These are phyloP conservation scores for Boletus subparvulus DNA, from an alignment of 768 basidiomycete species.

Conservation along the genomic window DNA sequence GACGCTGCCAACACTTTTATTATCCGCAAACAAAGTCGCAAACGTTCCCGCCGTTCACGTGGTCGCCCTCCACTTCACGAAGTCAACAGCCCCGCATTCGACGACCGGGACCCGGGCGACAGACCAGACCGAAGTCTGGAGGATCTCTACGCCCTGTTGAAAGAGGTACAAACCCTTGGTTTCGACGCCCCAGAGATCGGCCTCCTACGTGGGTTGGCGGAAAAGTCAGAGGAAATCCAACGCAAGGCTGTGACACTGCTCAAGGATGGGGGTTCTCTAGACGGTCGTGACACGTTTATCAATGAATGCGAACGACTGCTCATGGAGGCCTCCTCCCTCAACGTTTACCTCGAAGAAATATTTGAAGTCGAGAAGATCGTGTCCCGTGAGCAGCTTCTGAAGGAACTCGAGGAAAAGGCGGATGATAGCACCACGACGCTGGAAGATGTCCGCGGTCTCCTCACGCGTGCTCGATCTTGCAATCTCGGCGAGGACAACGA, in stretches of 20 bases:
- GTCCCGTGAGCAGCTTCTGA: conserved; percentile 72
- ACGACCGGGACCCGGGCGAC: conserved; percentile 56
- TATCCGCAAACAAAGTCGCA: conserved; percentile 76
- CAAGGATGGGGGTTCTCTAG: conserved; percentile 37
- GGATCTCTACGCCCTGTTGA: conserved; percentile 67
- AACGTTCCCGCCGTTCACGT: conserved; percentile 66
- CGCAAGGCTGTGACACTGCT: conserved; percentile 55
- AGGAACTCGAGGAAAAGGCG: conserved; percentile 70
- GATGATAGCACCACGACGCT: conserved; percentile 67
- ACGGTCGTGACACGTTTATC: conserved; percentile 57
- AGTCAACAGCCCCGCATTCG: conserved; percentile 33
- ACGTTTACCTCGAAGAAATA: conserved; percentile 82
- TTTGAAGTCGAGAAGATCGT: conserved; percentile 77
- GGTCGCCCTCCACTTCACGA: conserved; percentile 51
- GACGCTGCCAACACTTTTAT: conserved; percentile 78
- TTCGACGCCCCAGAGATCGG: conserved; percentile 82
- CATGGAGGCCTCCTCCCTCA: conserved; percentile 68
- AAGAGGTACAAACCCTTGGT: conserved; percentile 73
- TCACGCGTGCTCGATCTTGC: conserved; percentile 69
- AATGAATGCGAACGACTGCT: conserved; percentile 72
- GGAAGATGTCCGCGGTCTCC: conserved; percentile 72
- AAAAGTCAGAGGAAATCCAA: conserved; percentile 65
- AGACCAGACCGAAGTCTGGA: conserved; percentile 69
- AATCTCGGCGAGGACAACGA: conserved; percentile 64
- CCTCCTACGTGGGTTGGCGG: conserved; percentile 50